phyloP scores from a whole-genome alignment of 73 alveolate genomes.

The Loxodes magnus region DNA sequence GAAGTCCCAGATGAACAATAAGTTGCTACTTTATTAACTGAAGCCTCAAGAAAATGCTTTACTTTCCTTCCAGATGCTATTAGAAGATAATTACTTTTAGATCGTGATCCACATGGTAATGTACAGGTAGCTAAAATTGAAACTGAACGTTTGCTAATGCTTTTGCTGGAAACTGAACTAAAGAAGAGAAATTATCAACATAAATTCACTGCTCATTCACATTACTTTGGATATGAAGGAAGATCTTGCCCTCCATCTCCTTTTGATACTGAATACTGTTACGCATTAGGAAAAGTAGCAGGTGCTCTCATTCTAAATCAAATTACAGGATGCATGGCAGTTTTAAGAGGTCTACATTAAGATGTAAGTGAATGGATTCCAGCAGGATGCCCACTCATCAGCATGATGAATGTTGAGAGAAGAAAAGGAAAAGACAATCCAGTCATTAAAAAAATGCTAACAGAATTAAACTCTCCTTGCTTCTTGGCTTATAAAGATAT shows the following conservation, averaged over 20 bases:
- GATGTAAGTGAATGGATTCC: conserved; percentile 58
- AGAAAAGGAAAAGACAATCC: conserved; percentile 79
- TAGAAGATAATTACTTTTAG: conserved; percentile 86
- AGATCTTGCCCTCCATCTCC: conserved; percentile 86
- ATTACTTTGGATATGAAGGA: conserved; percentile 91
- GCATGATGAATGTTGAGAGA: conserved; percentile 73
- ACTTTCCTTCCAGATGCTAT: conserved; percentile 80
- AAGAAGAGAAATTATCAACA: conserved; percentile 49
- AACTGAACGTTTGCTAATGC: conserved; percentile 90
- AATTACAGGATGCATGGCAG: conserved; percentile 61
- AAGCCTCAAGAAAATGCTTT: conserved; percentile 41
- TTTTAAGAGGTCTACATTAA: conserved; percentile 28
- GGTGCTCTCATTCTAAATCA: conserved; percentile 40
- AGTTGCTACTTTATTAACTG: conserved; percentile 34
- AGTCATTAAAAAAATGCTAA: conserved; percentile 72
- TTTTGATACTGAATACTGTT: conserved; percentile 95
- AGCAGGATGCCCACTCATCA: conserved; percentile 71
- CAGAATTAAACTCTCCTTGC: conserved; percentile 60
- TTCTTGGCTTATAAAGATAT: conserved; percentile 33
- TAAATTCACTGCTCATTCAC: conserved; percentile 20
- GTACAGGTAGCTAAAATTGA: conserved; percentile 93
- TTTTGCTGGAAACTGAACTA: conserved; percentile 72
- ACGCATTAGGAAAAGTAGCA: conserved; percentile 83
- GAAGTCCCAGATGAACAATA: conserved; percentile 33
- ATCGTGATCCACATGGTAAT: conserved; percentile 92